Evolutionary conservation across 2,329 filamentous ascomycete species (phyloP), one percentile per base, ranked within the genome.

Genomic region (Ophiostoma piceae): DNA sequence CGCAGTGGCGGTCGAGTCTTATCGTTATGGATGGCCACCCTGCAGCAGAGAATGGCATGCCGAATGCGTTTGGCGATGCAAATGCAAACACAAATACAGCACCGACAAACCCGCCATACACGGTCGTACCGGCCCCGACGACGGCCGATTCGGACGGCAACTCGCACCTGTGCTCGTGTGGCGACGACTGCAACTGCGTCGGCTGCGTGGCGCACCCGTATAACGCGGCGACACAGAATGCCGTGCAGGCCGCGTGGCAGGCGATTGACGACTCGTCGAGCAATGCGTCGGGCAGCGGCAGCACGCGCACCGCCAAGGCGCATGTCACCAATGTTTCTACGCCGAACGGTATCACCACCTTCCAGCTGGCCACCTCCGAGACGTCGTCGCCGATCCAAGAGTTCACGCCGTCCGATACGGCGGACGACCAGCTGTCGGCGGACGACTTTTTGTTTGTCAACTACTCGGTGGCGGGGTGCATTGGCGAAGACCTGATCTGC

Each of bases 391-490:
- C 76, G 0, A 80, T 82, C 7, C 72, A 76, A 14, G 78, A 79
- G 26, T 47, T 79, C 68, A 84, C 84, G 8, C 82, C 84, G 1
- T 83, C 82, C 2, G 81, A 84, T 67, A 79, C 80, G 6, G 80
- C 82, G 68, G 85, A 87, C 72, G 82, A 86, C 74, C 80, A 79
- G 7, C 76, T 86, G 32, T 80, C 82, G 1, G 82, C 82, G 1
- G 81, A 79, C 68, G 84, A 88, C 75, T 88, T 85, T 77, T 83
- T 88, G 75, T 88, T 88, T 74, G 85, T 88, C 70, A 83, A 68
- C 72, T 72, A 75, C 71, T 69, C 73, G 47, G 54, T 70, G 12
- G 60, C 72, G 65, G 67, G 67, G 29, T 68, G 81, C 32, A 68
- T 71, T 39, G 73, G 74, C 65, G 73, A 74, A 32, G 73, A 71